phyloP scores from a whole-genome alignment of 371 early-diverging fungal species.

The Mucor saturninus region DNA sequence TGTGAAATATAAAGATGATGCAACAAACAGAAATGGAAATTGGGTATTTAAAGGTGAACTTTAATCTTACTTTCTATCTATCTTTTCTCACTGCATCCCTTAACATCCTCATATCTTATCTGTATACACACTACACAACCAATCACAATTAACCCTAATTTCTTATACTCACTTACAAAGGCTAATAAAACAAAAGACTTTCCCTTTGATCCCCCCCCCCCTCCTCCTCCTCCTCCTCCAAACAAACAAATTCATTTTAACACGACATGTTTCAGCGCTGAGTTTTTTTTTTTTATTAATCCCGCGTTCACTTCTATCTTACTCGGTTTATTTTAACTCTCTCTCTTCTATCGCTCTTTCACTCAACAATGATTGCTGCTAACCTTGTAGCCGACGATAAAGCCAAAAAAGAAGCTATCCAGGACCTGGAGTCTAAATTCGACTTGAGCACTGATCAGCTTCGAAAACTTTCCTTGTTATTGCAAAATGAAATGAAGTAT shows the following conservation, averaged over 20 bases:
- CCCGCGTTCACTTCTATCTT: too few species aligned
- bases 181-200: too few species aligned
- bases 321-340: too few species aligned
- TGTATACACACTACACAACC: too few species aligned
- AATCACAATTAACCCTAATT: too few species aligned
- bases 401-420: slow-evolving; percentile 7
- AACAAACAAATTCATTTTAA: not conserved
- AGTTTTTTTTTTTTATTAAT: not conserved
- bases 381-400: slow-evolving; percentile 8
- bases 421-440: slow-evolving; percentile 17
- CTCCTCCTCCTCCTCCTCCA: not conserved
- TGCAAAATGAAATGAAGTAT: slow-evolving; percentile 69
- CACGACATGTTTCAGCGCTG: not conserved
- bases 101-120: not conserved
- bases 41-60: slow-evolving; percentile 15
- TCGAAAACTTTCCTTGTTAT: slow-evolving; percentile 18
- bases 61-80: not conserved
- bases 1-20: slow-evolving; percentile 6
- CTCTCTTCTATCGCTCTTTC: slow-evolving; percentile 4
- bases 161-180: too few species aligned
- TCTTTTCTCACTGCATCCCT: not conserved
- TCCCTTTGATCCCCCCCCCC: too few species aligned
- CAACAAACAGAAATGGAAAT: slow-evolving; percentile 4
- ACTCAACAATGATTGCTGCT: slow-evolving; percentile 8
- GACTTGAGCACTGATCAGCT: slow-evolving; percentile 25